Evolutionary conservation across 139 green algal species (phyloP), one percentile per base, ranked within the genome.

Genomic region (Coelastrella sp.): DNA sequence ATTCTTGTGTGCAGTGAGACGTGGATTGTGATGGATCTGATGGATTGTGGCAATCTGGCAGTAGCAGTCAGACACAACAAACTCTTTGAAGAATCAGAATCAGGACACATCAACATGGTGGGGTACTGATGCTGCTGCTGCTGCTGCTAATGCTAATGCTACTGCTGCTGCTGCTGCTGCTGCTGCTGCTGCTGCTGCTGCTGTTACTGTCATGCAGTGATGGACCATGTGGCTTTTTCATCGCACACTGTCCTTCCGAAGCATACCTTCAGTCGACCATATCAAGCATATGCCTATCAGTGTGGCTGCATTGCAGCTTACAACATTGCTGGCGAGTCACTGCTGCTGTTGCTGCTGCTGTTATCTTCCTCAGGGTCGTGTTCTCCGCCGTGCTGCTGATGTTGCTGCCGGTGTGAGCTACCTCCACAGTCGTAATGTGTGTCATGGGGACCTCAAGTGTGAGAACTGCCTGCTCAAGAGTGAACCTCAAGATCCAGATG

Each of bases 401-500:
- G 76, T 93, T 8, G 90, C 88, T 6, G 68, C 77, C 6, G 90
- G 88, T 68, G 81, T 92, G 80, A 60, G 86, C 23, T 92, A 93
- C 88, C 88, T 93, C n/a, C 90, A 93, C 86, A 68, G 43, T 13
- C 57, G 82, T 4, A 83, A 85, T 53, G 84, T 93, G 21, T 57
- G 90, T 60, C 89, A 93, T 57, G 88, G 90, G 27, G 90, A 94
- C 67, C 87, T 94, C 27, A 94, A 94, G 85, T 83, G 85, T 9
- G 85, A 85, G 67, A 95, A 95, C 72, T 88, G 94, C 50, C 88
- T 95, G 79, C 85, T 94, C 1, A 93, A 91, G 69, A 90, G 80
- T 15, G 88, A 94, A 74, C n/a, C 41, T 23, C 43, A 43, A 90
- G 80, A 57, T 1, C 53, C 77, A 63, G 37, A 68, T 74, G 57